These are phyloP conservation scores for Auricularia cornea DNA, from an alignment of 768 basidiomycete genomes.

Conservation along the genomic window DNA sequence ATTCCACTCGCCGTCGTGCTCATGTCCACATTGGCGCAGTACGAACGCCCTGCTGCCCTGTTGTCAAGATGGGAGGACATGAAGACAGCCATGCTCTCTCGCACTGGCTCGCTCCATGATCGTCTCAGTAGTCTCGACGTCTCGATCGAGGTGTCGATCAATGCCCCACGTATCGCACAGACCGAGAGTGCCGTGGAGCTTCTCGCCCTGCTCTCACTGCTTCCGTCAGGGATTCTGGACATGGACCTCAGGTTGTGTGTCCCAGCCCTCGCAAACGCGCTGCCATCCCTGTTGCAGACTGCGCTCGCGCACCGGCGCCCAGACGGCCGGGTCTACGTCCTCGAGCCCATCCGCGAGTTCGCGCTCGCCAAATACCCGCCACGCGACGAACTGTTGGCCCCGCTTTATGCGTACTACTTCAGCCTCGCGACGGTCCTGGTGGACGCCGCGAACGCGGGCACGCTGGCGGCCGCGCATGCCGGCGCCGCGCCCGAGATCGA, in stretches of 20 bases:
- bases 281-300: background rate
- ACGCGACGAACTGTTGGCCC: too few relatives aligned
- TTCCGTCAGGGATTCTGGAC: slow-evolving; percentile 5
- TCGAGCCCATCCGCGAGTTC: background rate
- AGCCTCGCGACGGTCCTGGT: too few relatives aligned
- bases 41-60: background rate
- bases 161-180: background rate
- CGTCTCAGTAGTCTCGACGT: background rate
- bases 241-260: slow-evolving; percentile 8
- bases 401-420: too few relatives aligned
- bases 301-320: background rate
- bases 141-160: background rate
- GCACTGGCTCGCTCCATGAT: background rate
- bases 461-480: too few relatives aligned
- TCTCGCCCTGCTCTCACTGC: background rate
- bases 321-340: background rate
- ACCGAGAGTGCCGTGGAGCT: background rate
- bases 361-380: background rate
- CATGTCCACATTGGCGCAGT: background rate
- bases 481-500: too few relatives aligned
- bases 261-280: background rate
- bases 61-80: background rate
- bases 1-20: background rate
- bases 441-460: too few relatives aligned
- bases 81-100: background rate